Conservation (phyloP, 805 yeast genomes). For the Nematodospora valgi region DNA sequence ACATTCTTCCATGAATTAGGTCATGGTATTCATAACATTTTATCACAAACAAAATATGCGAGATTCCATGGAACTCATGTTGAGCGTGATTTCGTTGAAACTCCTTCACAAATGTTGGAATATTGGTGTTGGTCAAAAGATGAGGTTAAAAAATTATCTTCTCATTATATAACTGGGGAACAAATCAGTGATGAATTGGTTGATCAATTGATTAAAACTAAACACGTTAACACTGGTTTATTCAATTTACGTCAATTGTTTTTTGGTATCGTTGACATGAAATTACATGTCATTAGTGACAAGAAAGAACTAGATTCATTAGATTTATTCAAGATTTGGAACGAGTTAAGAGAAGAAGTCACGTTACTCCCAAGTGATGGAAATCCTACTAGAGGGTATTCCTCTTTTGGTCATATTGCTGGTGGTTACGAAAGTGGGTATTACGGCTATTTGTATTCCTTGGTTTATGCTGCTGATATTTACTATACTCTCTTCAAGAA, state of each 20-base stretch:
- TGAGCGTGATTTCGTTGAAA: conserved; percentile 85
- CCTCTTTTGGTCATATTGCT: conserved; percentile 74
- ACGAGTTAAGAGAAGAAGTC: conserved; percentile 58
- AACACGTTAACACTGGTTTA: conserved; percentile 75
- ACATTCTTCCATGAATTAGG: conserved; percentile 90
- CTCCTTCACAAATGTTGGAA: conserved; percentile 87
- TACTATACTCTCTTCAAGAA: conserved; percentile 65
- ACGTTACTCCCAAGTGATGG: conserved; percentile 57
- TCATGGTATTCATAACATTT: conserved; percentile 79
- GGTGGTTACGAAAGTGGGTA: conserved; percentile 86
- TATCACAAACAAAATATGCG: conserved; percentile 62
- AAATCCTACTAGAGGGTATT: conserved; percentile 59
- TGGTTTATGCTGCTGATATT: conserved; percentile 82
- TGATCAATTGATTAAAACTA: conserved; percentile 56
- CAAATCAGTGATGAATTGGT: conserved; percentile 55
- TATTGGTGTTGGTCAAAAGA: conserved; percentile 80
- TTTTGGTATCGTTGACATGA: conserved; percentile 76
- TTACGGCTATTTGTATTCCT: conserved; percentile 84
- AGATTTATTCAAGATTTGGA: conserved; percentile 61
- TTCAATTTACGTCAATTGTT: conserved; percentile 71
- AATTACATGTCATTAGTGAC: conserved; percentile 49
- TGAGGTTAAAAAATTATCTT: conserved; percentile 56
- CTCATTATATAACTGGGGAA: conserved; percentile 63
- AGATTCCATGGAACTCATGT: conserved; percentile 77
- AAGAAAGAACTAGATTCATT: conserved; percentile 37